Base-by-base conservation (phyloP, 306 rosid genomes). In the Corylus americana region DNA sequence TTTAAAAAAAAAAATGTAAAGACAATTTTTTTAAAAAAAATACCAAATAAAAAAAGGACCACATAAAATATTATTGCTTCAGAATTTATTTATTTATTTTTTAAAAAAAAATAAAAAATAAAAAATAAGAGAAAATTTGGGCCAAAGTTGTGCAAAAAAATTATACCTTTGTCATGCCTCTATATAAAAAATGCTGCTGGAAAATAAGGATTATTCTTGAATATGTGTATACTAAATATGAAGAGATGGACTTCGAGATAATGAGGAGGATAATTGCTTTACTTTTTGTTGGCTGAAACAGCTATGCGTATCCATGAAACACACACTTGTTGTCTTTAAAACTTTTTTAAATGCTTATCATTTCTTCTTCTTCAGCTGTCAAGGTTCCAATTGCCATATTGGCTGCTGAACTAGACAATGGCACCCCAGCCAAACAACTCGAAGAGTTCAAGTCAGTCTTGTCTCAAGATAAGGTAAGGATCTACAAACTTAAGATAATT, bases 341-440 rank as follows among this genome's bases (percentile, higher is more conserved):
- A 64, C 37, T 31, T 9, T 35, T 16, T 17, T 45, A 39, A 14
- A 18, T 42, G 29, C 50, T 67, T 44, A 67, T 17, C 8, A 67
- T 37, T 39, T 67, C 27, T 67, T 9, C 72, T 8, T 67, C 4
- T 42, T 17, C 29, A 67, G 72, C 14, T 39, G 72, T 67, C 49
- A 67, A 67, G 72, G 72, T 67, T 67, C 72, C 72, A 8, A 39
- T 67, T 18, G n/a, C 72, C 16, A 67, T 67, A 17, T 39, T 67
- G 72, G 72, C 72, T 42, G 72, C 72, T 18, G 72, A 67, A n/a
- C 10, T 67, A 67, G 72, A 67, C 72, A 67, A 67, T 9, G 72
- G 72, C 31, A 67, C 72, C 9, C 72, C 72, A 3, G 16, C 50
- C 25, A n/a, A 39, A 8, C 72, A 39, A 7, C 72, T 67, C 50